phyloP scores from a whole-genome alignment of 2,329 filamentous ascomycete genomes.

The Penicillium sp. region DNA sequence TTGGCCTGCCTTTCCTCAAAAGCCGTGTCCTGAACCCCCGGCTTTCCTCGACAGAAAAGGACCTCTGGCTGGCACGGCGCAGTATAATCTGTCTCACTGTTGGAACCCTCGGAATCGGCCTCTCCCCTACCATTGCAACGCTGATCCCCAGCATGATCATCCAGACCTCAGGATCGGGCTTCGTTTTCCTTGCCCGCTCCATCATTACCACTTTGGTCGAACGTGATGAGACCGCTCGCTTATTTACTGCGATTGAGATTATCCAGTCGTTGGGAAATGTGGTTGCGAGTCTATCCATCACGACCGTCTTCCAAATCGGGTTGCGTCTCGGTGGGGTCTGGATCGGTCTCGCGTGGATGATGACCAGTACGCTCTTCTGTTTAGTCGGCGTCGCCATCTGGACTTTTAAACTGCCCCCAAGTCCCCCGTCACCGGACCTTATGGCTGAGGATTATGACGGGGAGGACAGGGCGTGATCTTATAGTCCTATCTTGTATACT shows the following conservation, averaged over 20 bases:
- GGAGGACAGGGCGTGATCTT: conserved; percentile 6
- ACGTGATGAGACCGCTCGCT: conserved; percentile 46
- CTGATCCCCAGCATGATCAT: conserved; percentile 46
- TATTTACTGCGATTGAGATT: conserved; percentile 51
- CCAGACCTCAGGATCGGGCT: conserved; percentile 50
- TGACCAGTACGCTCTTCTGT: conserved; percentile 34
- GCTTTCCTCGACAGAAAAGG: conserved; percentile 39
- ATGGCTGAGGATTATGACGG: conserved; percentile 21
- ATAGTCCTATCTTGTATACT: conserved; percentile 9
- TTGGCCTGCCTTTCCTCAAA: conserved; percentile 42
- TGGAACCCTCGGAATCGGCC: conserved; percentile 46
- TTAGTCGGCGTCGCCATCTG: conserved; percentile 29
- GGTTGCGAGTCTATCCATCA: conserved; percentile 47
- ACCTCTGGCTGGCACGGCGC: conserved; percentile 45
- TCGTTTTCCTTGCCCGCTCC: conserved; percentile 46
- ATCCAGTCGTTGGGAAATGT: conserved; percentile 48
- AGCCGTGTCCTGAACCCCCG: conserved; percentile 35
- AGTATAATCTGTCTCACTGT: conserved; percentile 45
- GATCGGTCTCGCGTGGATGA: conserved; percentile 49
- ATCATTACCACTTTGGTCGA: conserved; percentile 49
- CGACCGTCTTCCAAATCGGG: conserved; percentile 46
- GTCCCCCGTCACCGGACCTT: conserved; percentile 12
- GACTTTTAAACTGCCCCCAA: conserved; percentile 23
- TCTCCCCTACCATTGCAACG: conserved; percentile 42
- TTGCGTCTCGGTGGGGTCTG: conserved; percentile 46